These are phyloP conservation scores for Tricholomella constricta DNA, from an alignment of 768 basidiomycete species.

Conservation along the genomic window DNA sequence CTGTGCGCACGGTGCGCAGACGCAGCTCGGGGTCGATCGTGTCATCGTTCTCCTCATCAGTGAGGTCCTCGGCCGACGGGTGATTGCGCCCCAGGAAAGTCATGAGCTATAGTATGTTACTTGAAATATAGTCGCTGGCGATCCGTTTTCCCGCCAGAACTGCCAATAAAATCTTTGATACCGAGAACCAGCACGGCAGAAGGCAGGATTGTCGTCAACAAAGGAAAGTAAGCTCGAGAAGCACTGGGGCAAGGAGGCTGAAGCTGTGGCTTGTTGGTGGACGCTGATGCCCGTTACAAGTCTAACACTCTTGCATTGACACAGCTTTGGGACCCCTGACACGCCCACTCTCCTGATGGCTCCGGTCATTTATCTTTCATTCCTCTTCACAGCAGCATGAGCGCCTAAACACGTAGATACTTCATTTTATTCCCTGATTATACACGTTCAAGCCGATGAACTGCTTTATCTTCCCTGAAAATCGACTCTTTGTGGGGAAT, in stretches of 20 bases:
- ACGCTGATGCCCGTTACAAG: background rate
- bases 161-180: constrained; percentile 10
- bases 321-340: constrained; percentile 3
- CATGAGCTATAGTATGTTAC: constrained; percentile 20
- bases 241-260: background rate
- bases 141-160: constrained; percentile 12
- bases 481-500: background rate
- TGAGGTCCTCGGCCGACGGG: constrained; percentile 39
- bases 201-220: constrained; percentile 12
- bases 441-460: background rate
- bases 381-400: background rate
- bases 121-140: constrained; percentile 6
- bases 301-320: background rate
- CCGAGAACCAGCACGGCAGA: constrained; percentile 27
- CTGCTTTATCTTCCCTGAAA: background rate
- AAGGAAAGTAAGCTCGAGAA: constrained; percentile 9
- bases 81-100: constrained; percentile 47
- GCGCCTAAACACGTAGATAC: background rate
- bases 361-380: background rate
- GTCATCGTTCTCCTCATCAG: constrained; percentile 65
- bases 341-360: background rate
- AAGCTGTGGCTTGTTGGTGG: background rate
- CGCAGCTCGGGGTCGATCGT: constrained; percentile 84
- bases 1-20: constrained; percentile 90
- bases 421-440: background rate